Conservation (phyloP, 1,284 basidiomycete genomes). For the Pascua guehoae region DNA sequence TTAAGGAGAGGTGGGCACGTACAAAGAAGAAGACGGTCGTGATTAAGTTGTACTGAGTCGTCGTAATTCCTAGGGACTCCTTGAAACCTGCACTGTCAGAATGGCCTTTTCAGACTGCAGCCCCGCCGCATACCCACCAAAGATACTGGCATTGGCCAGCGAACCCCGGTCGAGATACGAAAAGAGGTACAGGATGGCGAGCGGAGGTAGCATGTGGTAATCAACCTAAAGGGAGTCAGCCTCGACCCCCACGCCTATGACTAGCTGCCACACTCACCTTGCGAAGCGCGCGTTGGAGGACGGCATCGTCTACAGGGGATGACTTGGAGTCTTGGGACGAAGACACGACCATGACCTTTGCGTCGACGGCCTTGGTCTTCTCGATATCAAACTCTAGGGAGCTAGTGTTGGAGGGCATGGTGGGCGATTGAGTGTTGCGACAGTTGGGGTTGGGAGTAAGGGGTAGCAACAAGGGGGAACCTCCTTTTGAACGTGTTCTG, state of each 20-base stretch:
- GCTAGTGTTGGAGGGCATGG: neutral
- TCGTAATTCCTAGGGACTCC: constrained; percentile 11
- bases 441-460: too few species aligned
- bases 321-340: neutral
- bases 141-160: constrained; percentile 18
- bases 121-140: neutral
- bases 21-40: constrained; percentile 23
- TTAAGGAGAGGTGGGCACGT: neutral
- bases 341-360: neutral
- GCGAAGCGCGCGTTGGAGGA: constrained; percentile 9
- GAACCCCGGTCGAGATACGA: constrained; percentile 28
- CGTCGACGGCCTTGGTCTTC: neutral
- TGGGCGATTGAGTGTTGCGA: too few species aligned
- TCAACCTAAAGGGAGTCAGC: constrained; percentile 22
- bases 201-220: constrained; percentile 30
- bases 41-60: constrained; percentile 20
- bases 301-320: constrained; percentile 1
- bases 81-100: constrained; percentile 6
- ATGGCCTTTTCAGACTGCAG: neutral
- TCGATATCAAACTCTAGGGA: neutral
- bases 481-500: too few species aligned
- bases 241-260: too few species aligned
- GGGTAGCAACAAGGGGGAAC: too few species aligned
- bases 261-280: neutral
- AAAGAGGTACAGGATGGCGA: constrained; percentile 36